A percentile compares a stretch with the other conserved stretches of the same genome.
Evolutionary conservation across 2,329 filamentous ascomycete species (phyloP).

Genomic region (Verticillium alfalfae): DNA sequence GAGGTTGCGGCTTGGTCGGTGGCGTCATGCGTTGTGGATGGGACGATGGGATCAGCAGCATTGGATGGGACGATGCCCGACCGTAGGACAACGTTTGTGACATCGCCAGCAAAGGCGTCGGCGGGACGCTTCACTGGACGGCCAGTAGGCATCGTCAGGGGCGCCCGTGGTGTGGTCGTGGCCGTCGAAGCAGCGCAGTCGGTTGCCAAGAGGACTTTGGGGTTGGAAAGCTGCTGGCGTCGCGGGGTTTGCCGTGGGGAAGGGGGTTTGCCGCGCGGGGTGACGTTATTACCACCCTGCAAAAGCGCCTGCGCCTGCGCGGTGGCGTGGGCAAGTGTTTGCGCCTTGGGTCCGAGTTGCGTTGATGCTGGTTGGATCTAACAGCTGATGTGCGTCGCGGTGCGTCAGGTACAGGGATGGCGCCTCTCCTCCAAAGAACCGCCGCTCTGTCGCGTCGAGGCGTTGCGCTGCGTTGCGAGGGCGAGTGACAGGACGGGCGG

Average conservation of each 20-base stretch:
- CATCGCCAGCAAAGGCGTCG: constrained; percentile 27
- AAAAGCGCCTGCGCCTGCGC: not conserved
- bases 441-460: not conserved
- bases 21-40: constrained; percentile 12
- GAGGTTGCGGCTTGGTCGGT: not conserved
- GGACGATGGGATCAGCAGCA: constrained; percentile 22
- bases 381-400: not conserved
- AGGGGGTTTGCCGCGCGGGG: not conserved
- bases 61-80: constrained; percentile 11
- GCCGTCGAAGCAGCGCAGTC: not conserved
- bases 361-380: not conserved
- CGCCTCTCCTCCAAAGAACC: not conserved
- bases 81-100: constrained; percentile 23
- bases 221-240: not conserved
- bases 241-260: not conserved
- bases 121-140: constrained; percentile 38
- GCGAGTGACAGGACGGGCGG: not conserved
- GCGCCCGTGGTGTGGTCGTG: not conserved
- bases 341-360: not conserved
- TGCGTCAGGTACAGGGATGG: not conserved
- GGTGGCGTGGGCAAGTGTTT: not conserved
- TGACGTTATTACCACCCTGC: not conserved
- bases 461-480: not conserved
- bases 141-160: constrained; percentile 18
- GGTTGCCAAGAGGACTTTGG: not conserved